Evolutionary conservation across 106 monocot species (phyloP), one percentile per base, ranked within the genome.

Genomic region (Apostasia ramifera): DNA sequence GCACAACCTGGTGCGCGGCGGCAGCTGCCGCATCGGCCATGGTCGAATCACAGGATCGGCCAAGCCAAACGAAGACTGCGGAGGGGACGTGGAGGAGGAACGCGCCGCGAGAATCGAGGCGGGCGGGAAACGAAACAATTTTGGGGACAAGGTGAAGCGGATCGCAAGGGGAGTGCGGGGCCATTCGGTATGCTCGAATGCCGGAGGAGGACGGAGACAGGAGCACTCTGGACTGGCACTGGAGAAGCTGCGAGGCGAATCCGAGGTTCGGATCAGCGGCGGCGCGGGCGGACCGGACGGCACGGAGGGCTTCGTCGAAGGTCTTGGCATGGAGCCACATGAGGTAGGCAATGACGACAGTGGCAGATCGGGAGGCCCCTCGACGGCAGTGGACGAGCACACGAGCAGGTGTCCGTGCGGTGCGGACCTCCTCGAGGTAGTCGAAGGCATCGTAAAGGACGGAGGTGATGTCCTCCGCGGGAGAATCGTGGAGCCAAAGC

Each of bases 361-460:
- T 72, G 3, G 86, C 89, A 42, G 93, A 93, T 39, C 93, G 75
- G 55, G 93, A 89, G 14, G 80, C 84, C 9, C 93, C 89, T 2
- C 73, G 70, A 44, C 70, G 76, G 72, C 93, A 93, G 78, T 93
- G 93, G 1, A 93, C 89, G 45, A 93, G 83, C 12, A 72, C 84
- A 1, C 86, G 80, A 7, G 76, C 78, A 8, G 69, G 48, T 44
- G 61, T 61, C 48, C 68, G 58, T 5, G 37, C 26, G 13, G 13
- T 3, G 38, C 81, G 70, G 40, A 79, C 89, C 26, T 70, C 63
- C 81, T 93, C 93, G 54, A 93, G 69, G 73, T 75, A 86, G 74
- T 93, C 93, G 69, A 93, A 93, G 56, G 79, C 86, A 61, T 89
- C 89, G 67, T 81, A 93, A 46, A 89, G 79, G 61, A 93, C 78